Conservation (phyloP, 208 protist genomes). For the Trypanosoma conorhini region DNA sequence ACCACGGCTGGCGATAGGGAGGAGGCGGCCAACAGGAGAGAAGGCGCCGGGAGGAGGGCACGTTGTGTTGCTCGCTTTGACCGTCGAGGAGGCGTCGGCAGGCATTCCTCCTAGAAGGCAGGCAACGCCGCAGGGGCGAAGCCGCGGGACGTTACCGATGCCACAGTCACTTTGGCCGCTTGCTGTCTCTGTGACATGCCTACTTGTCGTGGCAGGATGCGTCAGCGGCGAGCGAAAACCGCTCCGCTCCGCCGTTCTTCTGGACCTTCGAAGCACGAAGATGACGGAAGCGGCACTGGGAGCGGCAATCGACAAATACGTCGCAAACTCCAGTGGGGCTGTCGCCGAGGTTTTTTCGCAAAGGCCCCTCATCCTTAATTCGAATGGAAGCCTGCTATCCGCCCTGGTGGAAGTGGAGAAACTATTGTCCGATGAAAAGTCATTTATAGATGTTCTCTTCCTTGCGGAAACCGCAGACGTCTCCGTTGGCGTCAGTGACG, state of each 20-base stretch:
- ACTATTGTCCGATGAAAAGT: slow-evolving; percentile 30
- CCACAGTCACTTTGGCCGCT: neutral
- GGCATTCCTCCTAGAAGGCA: neutral
- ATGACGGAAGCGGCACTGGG: slow-evolving; percentile 36
- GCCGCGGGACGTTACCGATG: neutral
- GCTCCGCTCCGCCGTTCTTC: slow-evolving; percentile 43
- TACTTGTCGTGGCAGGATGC: neutral
- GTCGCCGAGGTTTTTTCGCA: slow-evolving; percentile 32
- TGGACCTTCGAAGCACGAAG: slow-evolving; percentile 48
- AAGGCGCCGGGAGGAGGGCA: neutral
- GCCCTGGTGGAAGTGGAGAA: slow-evolving; percentile 52
- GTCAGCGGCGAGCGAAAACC: neutral
- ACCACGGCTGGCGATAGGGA: neutral
- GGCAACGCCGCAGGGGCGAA: neutral
- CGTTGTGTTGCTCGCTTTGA: neutral
- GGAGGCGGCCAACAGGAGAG: neutral
- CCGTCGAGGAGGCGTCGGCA: neutral
- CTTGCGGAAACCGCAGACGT: slow-evolving; percentile 71
- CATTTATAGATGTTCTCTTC: slow-evolving; percentile 65
- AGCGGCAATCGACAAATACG: slow-evolving; percentile 34
- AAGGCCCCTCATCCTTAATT: slow-evolving; percentile 51
- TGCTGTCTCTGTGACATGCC: neutral
- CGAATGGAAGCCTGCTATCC: slow-evolving; percentile 54
- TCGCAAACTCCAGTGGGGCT: slow-evolving; percentile 20
- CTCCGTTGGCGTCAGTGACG: slow-evolving; percentile 55